A percentile compares a stretch with the other conserved stretches of the same genome.
Conservation (phyloP, 108 stramenopile species). For the Stephanodiscus triporus region DNA sequence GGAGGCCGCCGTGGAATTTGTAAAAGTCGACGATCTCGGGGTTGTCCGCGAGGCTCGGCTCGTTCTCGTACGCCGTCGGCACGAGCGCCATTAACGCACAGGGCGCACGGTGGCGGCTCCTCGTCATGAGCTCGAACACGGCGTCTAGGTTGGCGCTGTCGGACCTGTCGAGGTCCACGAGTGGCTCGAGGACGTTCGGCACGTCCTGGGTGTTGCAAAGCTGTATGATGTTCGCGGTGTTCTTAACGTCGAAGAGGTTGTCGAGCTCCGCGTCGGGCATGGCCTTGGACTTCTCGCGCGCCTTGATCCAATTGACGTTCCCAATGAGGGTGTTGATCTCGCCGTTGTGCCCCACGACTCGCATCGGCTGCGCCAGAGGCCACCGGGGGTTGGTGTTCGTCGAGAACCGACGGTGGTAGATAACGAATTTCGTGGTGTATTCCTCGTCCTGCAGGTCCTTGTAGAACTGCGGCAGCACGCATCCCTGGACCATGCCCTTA, state of each 20-base stretch:
- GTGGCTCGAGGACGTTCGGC: conserved; percentile 79
- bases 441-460: conserved; percentile 83
- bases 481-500: conserved; percentile 94
- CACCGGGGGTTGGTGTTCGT: conserved; percentile 96
- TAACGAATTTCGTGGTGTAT: conserved; percentile 88
- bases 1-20: conserved; percentile 94
- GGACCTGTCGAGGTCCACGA: conserved; percentile 80
- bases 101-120: conserved; percentile 88
- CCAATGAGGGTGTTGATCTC: conserved; percentile 96
- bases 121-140: conserved; percentile 93
- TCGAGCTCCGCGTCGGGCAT: conserved; percentile 38
- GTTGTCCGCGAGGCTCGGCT: conserved; percentile 80
- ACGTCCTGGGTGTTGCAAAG: conserved; percentile 90
- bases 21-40: conserved; percentile 95
- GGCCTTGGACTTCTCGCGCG: conserved; percentile 84
- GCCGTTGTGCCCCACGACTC: conserved; percentile 94
- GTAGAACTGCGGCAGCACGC: conserved; percentile 85
- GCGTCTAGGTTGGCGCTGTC: conserved; percentile 97
- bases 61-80: conserved; percentile 91
- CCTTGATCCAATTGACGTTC: conserved; percentile 97
- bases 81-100: conserved; percentile 92
- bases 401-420: conserved; percentile 93
- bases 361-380: conserved; percentile 95
- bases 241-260: conserved; percentile 79
- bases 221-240: conserved; percentile 82